A percentile compares a stretch with the other conserved stretches of the same genome.
These are phyloP conservation scores for Leccinum arenicola DNA, from an alignment of 768 basidiomycete genomes.

Conservation along the genomic window DNA sequence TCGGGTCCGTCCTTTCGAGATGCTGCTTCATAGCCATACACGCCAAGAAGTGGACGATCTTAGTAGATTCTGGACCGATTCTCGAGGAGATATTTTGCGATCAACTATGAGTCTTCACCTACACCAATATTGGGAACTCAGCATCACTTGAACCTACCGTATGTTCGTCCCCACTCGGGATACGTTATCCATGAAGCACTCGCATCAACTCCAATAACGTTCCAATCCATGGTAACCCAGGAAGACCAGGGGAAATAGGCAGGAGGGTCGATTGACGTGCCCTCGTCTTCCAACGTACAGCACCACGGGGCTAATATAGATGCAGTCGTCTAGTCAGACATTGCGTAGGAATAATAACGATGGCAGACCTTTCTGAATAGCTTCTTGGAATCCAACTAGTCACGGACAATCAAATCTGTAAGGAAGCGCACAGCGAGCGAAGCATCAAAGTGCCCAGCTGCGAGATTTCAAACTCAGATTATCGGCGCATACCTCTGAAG, in stretches of 20 bases:
- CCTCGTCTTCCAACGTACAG: not conserved
- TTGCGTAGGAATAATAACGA: not conserved
- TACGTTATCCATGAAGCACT: not conserved
- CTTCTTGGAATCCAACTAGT: not conserved
- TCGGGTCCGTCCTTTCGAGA: constrained; percentile 1
- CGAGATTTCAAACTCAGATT: no score
- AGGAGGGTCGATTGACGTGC: not conserved
- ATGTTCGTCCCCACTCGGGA: constrained; percentile 1
- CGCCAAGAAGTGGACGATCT: not conserved
- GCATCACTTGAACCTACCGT: constrained; percentile 1
- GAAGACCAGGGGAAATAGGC: not conserved
- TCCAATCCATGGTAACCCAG: not conserved
- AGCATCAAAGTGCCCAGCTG: no score
- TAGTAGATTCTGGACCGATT: not conserved
- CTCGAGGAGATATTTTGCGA: not conserved
- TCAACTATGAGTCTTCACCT: constrained; percentile 6
- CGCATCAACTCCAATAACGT: not conserved
- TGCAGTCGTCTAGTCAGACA: not conserved
- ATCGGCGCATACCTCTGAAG: no score
- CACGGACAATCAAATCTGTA: no score
- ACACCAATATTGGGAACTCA: no score
- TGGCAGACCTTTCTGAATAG: not conserved
- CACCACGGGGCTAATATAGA: not conserved
- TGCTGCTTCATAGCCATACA: not conserved
- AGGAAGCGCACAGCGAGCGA: no score